Evolutionary conservation across 345 rosid genomes (phyloP), one percentile per base, ranked within the genome.

Genomic region (Gossypioides kirkii): DNA sequence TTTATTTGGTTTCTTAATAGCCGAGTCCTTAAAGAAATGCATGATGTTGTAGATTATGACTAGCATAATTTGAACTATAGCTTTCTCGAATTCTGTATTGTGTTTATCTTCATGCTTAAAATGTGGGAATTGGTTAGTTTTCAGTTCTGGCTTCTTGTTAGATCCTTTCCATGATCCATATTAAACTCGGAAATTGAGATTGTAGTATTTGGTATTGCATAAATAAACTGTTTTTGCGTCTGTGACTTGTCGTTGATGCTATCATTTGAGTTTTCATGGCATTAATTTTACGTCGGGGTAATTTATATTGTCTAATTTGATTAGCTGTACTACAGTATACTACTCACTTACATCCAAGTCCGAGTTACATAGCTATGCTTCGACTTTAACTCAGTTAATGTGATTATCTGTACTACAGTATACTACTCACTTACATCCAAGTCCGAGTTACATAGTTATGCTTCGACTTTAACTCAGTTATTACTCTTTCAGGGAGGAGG

Each of bases 401-500:
- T 68, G 43, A 26, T 68, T 68, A 49, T 11, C 6, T 28, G n/a
- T 28, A 68, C 45, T 47, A 41, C 58, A 3, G 25, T 68, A 5
- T 49, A 17, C 22, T 68, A 26, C 23, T 47, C 71, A 66, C 10
- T 9, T 54, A 54, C 59, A 54, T 20, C 59, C 26, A 25, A 54
- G 59, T 20, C 26, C 3, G 25, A 54, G 26, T 54, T 26, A 7
- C 43, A 16, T 25, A 38, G 23, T 68, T 54, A 10, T 68, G 53
- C 32, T 64, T 17, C 1, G n/a, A 49, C 10, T 49, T 68, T 10
- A 25, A 17, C 45, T 10, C 42, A 2, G 28, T 23, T 43, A 28
- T 68, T 28, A 16, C 11, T 76, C 70, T 77, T 80, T 53, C 79
- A 95, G 99, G 99, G 60, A 87, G 87, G 86, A 88, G 98, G 78